Percentiles rank a stretch among this genome's conserved stretches.
These are phyloP conservation scores for Umbelopsis vinacea DNA, from an alignment of 192 early-diverging fungal species.

Conservation along the genomic window DNA sequence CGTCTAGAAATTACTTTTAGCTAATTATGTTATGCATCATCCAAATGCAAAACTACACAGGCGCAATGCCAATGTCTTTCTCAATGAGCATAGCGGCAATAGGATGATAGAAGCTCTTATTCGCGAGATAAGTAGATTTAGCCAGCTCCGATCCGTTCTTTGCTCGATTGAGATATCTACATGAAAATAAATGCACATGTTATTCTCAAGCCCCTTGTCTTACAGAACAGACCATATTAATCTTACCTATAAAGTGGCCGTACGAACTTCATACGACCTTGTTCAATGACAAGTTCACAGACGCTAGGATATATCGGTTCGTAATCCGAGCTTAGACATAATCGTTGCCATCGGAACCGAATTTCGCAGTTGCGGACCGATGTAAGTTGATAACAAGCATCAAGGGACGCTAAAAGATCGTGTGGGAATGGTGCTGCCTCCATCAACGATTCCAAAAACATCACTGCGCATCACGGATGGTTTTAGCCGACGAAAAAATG, in stretches of 20 bases:
- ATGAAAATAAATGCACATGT: slow-evolving; percentile 1
- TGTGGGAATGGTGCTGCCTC: slow-evolving; percentile 66
- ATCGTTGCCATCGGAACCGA: slow-evolving; percentile 82
- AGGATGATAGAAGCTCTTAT: slow-evolving; percentile 90
- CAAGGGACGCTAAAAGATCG: slow-evolving; percentile 65
- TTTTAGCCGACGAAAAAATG: too few species aligned
- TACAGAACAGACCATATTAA: background rate
- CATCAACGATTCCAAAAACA: slow-evolving; percentile 80
- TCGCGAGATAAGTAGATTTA: slow-evolving; percentile 74
- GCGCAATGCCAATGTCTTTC: slow-evolving; percentile 69
- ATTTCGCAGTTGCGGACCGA: slow-evolving; percentile 82
- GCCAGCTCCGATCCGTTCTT: slow-evolving; percentile 79
- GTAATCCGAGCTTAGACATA: slow-evolving; percentile 79
- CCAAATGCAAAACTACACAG: background rate
- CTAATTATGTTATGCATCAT: background rate
- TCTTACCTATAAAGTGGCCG: slow-evolving; percentile 75
- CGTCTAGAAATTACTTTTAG: too few species aligned
- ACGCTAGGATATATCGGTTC: slow-evolving; percentile 75
- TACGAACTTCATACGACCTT: slow-evolving; percentile 95
- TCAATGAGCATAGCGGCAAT: slow-evolving; percentile 88
- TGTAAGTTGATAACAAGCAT: slow-evolving; percentile 72
- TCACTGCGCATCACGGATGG: slow-evolving; percentile 46
- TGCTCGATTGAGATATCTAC: slow-evolving; percentile 59
- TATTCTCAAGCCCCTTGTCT: background rate
- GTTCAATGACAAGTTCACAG: slow-evolving; percentile 74